A percentile compares a stretch with the other conserved stretches of the same genome.
Conservation (phyloP, 768 basidiomycete genomes). For the Psilocybe tampanensis region DNA sequence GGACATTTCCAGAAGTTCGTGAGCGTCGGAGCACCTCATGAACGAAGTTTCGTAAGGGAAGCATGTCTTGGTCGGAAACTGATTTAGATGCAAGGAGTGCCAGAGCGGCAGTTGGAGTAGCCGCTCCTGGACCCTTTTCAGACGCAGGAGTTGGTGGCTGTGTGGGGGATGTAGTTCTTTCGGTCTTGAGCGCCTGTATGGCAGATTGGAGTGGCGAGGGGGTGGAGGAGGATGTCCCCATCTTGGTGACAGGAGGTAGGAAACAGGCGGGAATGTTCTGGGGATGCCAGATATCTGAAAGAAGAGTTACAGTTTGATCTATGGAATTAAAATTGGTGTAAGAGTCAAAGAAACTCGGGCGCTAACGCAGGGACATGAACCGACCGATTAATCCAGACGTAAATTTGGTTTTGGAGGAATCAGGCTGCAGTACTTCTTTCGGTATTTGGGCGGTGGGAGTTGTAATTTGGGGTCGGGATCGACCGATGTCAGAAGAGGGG, state of each 20-base stretch:
- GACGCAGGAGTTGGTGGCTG: not conserved
- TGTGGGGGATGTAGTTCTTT: slow-evolving; percentile 21
- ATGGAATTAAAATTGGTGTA: not conserved
- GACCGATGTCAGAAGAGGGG: slow-evolving; percentile 35
- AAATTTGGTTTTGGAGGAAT: slow-evolving; percentile 62
- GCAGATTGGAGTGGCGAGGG: slow-evolving; percentile 4
- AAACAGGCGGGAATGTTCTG: slow-evolving; percentile 70
- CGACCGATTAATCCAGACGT: slow-evolving; percentile 71
- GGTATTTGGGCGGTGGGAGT: slow-evolving; percentile 27
- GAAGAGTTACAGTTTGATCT: slow-evolving; percentile 81
- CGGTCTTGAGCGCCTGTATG: slow-evolving; percentile 13
- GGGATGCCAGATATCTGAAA: slow-evolving; percentile 81
- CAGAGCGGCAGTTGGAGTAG: slow-evolving; percentile 8
- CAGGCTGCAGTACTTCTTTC: slow-evolving; percentile 35
- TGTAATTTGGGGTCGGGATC: slow-evolving; percentile 18
- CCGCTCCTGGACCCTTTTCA: not conserved
- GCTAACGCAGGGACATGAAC: slow-evolving; percentile 27
- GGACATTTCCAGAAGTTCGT: slow-evolving; percentile 77
- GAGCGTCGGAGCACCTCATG: slow-evolving; percentile 89
- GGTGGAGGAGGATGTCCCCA: slow-evolving; percentile 8
- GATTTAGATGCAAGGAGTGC: slow-evolving; percentile 18
- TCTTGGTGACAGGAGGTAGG: slow-evolving; percentile 13
- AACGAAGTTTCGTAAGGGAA: slow-evolving; percentile 77
- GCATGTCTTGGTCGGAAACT: slow-evolving; percentile 38
- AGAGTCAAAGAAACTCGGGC: not conserved